Percentiles rank a stretch among this genome's conserved stretches.
Conservation (phyloP, 768 basidiomycete genomes). For the Amanita thiersii region DNA sequence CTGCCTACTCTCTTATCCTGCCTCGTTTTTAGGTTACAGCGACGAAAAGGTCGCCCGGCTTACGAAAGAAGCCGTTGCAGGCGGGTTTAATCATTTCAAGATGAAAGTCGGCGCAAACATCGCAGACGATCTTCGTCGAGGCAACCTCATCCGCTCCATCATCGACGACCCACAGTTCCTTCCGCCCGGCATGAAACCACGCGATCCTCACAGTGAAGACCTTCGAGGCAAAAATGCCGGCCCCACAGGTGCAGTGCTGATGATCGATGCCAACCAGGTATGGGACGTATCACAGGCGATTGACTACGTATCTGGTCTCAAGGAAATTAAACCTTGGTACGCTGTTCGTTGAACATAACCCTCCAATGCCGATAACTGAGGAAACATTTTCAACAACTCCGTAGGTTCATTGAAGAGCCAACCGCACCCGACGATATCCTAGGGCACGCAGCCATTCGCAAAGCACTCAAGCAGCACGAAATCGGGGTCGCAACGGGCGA, state of each 20-base stretch:
- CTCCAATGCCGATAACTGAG: background rate
- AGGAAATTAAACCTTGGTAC: constrained; percentile 82
- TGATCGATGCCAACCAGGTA: constrained; percentile 97
- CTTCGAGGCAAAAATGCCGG: constrained; percentile 89
- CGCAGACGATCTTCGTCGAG: constrained; percentile 78
- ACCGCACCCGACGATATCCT: constrained; percentile 90
- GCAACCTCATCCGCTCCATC: constrained; percentile 84
- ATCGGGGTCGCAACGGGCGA: constrained; percentile 94
- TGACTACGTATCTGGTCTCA: constrained; percentile 78
- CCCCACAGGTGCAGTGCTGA: constrained; percentile 87
- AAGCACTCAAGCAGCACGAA: constrained; percentile 65
- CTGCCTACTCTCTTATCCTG: background rate
- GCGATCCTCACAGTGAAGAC: constrained; percentile 52
- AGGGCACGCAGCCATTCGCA: constrained; percentile 74
- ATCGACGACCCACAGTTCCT: constrained; percentile 89
- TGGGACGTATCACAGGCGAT: constrained; percentile 94
- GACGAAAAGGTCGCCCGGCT: constrained; percentile 88
- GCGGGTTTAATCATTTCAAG: constrained; percentile 98
- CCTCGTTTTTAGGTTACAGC: constrained; percentile 56
- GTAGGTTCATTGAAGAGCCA: constrained; percentile 89
- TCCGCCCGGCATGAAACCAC: constrained; percentile 46
- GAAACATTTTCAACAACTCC: background rate
- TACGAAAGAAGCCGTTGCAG: constrained; percentile 76
- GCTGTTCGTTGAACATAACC: constrained; percentile 7
- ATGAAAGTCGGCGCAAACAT: constrained; percentile 93